Base-by-base conservation (phyloP, 2,329 filamentous ascomycete species). In the Tolypocladium endophyticum region DNA sequence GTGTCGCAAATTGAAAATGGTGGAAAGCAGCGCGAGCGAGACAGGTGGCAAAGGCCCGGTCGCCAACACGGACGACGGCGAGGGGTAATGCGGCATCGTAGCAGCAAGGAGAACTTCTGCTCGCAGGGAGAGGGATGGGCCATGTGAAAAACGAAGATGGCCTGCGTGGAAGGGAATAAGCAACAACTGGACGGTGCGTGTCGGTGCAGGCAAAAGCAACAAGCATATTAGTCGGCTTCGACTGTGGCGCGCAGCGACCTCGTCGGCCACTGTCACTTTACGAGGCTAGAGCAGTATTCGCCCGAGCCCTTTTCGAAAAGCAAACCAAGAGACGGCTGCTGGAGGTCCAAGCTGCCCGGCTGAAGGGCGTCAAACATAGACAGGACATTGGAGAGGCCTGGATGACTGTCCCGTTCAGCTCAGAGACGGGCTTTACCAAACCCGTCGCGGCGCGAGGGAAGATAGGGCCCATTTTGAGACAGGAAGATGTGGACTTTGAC, bases 1-100 rank as follows among this genome's bases (percentile, higher is more conserved):
- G 33, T 60, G 57, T 61, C 53, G 56, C 57, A 56, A 60, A 60
- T 57, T 52, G 55, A 60, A 39, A 36, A 38, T 54, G 33, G 20
- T 54, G 50, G 50, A 54, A 30, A 30, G 56, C 55, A 39, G 28
- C 54, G 23, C 55, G 25, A 39, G 57, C 59, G 41, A 63, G 60
- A 63, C 58, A 58, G 57, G 58, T 45, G 55, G 56, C 59, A 45
- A 55, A 16, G 43, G 56, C 25, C 55, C 25, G 28, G 60, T 59
- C 56, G 58, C 56, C 38, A 35, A 36, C 55, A 57, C 55, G 36
- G 50, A 55, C 39, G 55, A 56, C 45, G 30, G 28, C 47, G 54
- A 61, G 56, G 59, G 60, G 54, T 16, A 35, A 53, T 39, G 43
- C 58, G 43, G 56, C 57, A 59, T 57, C 61, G 59, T 58, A 58